Percentiles rank a stretch among this genome's conserved stretches.
phyloP scores from a whole-genome alignment of 139 green algal genomes.

The Chlorella sp. region DNA sequence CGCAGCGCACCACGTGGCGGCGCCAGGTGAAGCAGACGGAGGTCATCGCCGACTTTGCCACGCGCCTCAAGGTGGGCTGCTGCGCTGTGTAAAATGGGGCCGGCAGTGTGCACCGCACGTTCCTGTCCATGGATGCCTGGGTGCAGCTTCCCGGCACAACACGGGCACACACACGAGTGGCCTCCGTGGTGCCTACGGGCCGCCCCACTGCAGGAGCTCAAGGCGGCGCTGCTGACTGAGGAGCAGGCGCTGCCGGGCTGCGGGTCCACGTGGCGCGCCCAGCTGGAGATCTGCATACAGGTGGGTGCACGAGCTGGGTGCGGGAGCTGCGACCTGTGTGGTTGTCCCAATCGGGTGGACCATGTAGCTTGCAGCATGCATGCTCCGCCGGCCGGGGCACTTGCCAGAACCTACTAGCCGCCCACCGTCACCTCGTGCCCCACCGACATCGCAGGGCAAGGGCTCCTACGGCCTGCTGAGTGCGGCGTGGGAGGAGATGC shows the following conservation, averaged over 20 bases:
- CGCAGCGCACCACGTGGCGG: slow-evolving; percentile 49
- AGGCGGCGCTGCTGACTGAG: slow-evolving; percentile 41
- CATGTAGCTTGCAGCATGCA: no score
- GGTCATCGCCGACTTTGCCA: slow-evolving; percentile 39
- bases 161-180: no score
- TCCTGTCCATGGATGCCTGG: neutral
- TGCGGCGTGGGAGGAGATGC: slow-evolving; percentile 56
- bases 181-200: no score
- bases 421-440: no score
- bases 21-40: slow-evolving; percentile 40
- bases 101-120: neutral
- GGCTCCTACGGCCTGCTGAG: slow-evolving; percentile 35
- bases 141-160: no score
- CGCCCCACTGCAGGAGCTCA: slow-evolving; percentile 44
- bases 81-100: neutral
- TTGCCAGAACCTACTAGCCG: no score
- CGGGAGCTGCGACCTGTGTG: no score
- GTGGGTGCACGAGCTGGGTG: no score
- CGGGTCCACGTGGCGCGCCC: slow-evolving; percentile 36
- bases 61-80: slow-evolving; percentile 42
- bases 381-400: no score
- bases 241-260: slow-evolving; percentile 29
- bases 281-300: slow-evolving; percentile 48
- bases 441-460: slow-evolving; percentile 10
- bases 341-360: no score